Evolutionary conservation across 495 filamentous ascomycete genomes (phyloP).

Genomic region (Penicillium subrubescens): DNA sequence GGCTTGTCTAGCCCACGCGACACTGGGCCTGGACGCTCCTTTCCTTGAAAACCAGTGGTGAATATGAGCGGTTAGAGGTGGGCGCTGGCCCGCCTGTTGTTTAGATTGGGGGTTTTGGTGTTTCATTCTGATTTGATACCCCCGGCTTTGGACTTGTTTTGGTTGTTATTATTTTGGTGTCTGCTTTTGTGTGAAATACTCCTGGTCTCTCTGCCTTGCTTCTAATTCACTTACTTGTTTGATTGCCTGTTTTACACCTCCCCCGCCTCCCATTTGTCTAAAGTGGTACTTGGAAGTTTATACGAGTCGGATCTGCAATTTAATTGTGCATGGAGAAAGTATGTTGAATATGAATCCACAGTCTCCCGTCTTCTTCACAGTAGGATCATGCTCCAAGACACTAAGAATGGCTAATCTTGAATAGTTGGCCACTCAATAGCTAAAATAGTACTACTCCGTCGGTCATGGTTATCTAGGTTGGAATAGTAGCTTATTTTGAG

Average conservation of each 20-base stretch:
- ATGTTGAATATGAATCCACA: not conserved
- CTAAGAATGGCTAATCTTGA: not conserved
- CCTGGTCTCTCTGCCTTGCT: not conserved
- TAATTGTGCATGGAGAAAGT: not conserved
- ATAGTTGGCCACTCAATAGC: not conserved
- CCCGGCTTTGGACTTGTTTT: slow-evolving; percentile 17
- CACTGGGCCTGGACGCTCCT: not conserved
- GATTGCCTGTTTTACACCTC: not conserved
- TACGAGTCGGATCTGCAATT: not conserved
- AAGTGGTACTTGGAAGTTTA: not conserved
- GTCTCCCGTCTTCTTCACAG: not conserved
- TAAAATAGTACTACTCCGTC: not conserved
- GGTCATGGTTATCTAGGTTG: not conserved
- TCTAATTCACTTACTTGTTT: not conserved
- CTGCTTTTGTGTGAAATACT: not conserved
- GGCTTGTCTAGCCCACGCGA: not conserved
- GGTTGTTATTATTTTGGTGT: not conserved
- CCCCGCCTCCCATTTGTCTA: not conserved
- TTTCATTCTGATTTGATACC: slow-evolving; percentile 28
- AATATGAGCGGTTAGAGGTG: not conserved
- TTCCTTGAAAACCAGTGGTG: slow-evolving; percentile 8
- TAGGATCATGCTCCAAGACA: too few species aligned
- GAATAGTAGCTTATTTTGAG: not conserved
- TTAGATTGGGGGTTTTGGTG: slow-evolving; percentile 5
- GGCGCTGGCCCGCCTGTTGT: slow-evolving; percentile 9